A percentile compares a stretch with the other conserved stretches of the same genome.
Evolutionary conservation across 805 yeast species (phyloP).

Genomic region (Ogataea philodendri): DNA sequence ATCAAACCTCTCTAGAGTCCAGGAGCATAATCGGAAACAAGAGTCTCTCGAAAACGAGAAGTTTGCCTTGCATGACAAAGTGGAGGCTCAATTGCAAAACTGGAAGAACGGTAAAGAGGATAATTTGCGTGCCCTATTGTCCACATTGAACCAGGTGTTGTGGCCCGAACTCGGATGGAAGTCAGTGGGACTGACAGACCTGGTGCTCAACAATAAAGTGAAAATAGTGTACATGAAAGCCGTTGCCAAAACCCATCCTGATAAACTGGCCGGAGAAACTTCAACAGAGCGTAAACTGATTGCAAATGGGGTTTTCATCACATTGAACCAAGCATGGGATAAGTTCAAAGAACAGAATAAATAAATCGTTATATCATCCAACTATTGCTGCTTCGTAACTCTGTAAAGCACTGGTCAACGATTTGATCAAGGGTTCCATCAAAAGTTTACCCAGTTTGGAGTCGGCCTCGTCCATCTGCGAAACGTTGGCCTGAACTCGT

Average conservation of each 20-base stretch:
- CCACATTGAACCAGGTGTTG: conserved; percentile 64
- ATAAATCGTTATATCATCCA: conserved; percentile 17
- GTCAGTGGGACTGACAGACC: conserved; percentile 63
- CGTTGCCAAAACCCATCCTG: conserved; percentile 77
- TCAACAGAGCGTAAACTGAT: conserved; percentile 73
- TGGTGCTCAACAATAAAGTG: conserved; percentile 87
- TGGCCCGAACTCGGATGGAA: conserved; percentile 70
- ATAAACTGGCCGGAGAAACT: conserved; percentile 63
- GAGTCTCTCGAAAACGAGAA: conserved; percentile 55
- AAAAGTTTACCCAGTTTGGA: conserved; percentile 19
- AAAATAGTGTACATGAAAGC: conserved; percentile 82
- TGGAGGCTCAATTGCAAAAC: conserved; percentile 47
- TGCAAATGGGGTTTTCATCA: conserved; percentile 83
- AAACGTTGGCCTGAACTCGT: conserved; percentile 38
- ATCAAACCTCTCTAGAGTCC: conserved; percentile 51
- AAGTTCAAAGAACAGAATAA: conserved; percentile 47
- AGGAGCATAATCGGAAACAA: conserved; percentile 44
- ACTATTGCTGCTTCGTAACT: conserved; percentile 44
- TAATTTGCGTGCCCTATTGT: conserved; percentile 73
- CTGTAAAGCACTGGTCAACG: conserved; percentile 46
- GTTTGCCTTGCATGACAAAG: conserved; percentile 60
- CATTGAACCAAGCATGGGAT: conserved; percentile 89
- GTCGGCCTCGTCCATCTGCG: conserved; percentile 19
- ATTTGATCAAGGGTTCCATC: conserved; percentile 43
- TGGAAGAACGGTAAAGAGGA: conserved; percentile 82